Evolutionary conservation across 768 basidiomycete species (phyloP), one percentile per base, ranked within the genome.

Genomic region (Tephrocybe rancida): DNA sequence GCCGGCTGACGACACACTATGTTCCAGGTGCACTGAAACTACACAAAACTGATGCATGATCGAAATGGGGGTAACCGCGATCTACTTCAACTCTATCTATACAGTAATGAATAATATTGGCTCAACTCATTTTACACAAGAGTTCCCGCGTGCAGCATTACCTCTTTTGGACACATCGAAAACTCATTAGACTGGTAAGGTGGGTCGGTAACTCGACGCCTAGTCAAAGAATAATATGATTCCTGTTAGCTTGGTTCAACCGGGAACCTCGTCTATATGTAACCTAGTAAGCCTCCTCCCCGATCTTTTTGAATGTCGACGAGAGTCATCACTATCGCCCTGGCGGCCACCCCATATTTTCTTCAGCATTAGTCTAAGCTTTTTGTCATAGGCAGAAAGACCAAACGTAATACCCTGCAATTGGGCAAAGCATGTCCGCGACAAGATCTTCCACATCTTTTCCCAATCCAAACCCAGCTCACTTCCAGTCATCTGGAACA

Each of bases 1-100:
- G 13, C 59, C 66, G 10, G 65, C 73, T 35, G 67, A 74, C 11
- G 78, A 85, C 16, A 64, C 66, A 9, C 67, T 95, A 10, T 96
- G 95, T 69, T 54, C 54, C 18, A 79, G 95, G 59, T 97, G 95
- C 56, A 59, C 48, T 34, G 58, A 57, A 7, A 70, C 70, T 21
- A 34, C 73, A 21, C 21, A 52, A n/a, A 16, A 48, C 25, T 38
- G 30, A 56, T 56, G 25, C 14, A 14, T 32, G 25, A 43, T 24
- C 32, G 13, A 42, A 21, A 25, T 41, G 30, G 25, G 52, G 25
- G n/a, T n/a, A n/a, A n/a, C n/a, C n/a, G n/a, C n/a, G 44, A 18
- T 26, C 21, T 9, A 16, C 22, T 32, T n/a, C 24, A 24, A 27
- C 52, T 46, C 27, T 41, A 47, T 47, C 9, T 25, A 7, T 54